These are phyloP conservation scores for Chloromonas sp. DNA, from an alignment of 163 green algal species.

Conservation along the genomic window DNA sequence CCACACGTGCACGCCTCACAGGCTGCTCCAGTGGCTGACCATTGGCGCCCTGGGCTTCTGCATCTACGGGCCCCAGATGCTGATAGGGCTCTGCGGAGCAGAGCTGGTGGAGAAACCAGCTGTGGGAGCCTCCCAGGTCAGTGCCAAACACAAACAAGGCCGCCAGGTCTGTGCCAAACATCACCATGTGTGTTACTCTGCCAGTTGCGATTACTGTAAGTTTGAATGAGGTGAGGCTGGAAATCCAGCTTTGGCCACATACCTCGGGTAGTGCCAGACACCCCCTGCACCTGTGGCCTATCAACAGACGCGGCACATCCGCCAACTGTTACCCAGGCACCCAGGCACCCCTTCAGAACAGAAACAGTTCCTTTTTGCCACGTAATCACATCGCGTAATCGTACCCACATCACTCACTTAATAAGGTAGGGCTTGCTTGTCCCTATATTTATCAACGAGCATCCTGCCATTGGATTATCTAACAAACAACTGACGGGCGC, in stretches of 20 bases:
- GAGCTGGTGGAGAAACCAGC: slow-evolving; percentile 48
- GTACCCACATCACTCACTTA: no score
- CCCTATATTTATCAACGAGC: no score
- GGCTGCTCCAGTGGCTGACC: slow-evolving; percentile 28
- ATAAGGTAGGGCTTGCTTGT: no score
- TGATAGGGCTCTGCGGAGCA: slow-evolving; percentile 69
- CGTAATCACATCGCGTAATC: no score
- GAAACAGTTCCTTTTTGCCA: no score
- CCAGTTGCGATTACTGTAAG: background rate
- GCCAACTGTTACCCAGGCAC: no score
- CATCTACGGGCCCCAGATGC: slow-evolving; percentile 54
- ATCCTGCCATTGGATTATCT: no score
- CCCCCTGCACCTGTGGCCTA: no score
- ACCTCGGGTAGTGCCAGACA: background rate
- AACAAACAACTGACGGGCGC: no score
- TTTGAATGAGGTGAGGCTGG: background rate
- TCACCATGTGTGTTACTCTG: background rate
- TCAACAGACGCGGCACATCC: no score
- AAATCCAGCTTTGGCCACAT: background rate
- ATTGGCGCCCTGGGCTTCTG: slow-evolving; percentile 42
- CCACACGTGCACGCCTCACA: background rate
- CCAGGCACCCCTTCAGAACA: no score
- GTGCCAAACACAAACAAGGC: no score
- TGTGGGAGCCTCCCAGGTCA: slow-evolving; percentile 46
- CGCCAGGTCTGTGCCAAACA: background rate